Evolutionary conservation across 2,329 filamentous ascomycete species (phyloP).

Genomic region (Taxawa tesnikishii): DNA sequence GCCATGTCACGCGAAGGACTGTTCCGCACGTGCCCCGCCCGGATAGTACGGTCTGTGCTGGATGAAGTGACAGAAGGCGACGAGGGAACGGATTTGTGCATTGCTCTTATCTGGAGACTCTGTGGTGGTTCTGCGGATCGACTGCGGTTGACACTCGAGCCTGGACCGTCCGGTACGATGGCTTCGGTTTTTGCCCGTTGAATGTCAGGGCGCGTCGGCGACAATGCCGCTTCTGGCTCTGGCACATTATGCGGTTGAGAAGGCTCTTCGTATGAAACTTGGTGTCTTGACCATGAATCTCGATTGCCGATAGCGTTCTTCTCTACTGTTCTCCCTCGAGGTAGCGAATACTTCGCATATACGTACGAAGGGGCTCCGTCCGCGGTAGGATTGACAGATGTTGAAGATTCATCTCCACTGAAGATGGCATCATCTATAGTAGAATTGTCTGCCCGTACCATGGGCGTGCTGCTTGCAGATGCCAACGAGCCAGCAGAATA

Average conservation of each 20-base stretch:
- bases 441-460: no score
- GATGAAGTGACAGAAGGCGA: slow-evolving; percentile 19
- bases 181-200: no score
- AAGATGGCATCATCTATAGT: slow-evolving; percentile 4
- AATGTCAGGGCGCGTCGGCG: no score
- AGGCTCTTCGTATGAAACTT: slow-evolving; percentile 53
- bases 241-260: no score
- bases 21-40: slow-evolving; percentile 26
- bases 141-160: slow-evolving; percentile 14
- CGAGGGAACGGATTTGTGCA: slow-evolving; percentile 11
- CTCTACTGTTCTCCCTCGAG: slow-evolving; percentile 68
- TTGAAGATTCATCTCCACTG: slow-evolving; percentile 9
- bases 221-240: no score
- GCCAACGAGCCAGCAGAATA: no score
- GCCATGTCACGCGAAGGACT: slow-evolving; percentile 22
- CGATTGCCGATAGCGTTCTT: slow-evolving; percentile 50
- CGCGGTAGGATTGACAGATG: slow-evolving; percentile 27
- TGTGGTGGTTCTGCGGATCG: slow-evolving; percentile 17
- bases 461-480: no score
- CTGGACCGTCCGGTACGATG: no score
- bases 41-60: slow-evolving; percentile 32
- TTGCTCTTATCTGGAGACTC: slow-evolving; percentile 2
- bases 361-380: slow-evolving; percentile 62
- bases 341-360: slow-evolving; percentile 74
- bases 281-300: slow-evolving; percentile 32